Conservation (phyloP, 1,284 basidiomycete species). For the Lignosus rhinocerotis region DNA sequence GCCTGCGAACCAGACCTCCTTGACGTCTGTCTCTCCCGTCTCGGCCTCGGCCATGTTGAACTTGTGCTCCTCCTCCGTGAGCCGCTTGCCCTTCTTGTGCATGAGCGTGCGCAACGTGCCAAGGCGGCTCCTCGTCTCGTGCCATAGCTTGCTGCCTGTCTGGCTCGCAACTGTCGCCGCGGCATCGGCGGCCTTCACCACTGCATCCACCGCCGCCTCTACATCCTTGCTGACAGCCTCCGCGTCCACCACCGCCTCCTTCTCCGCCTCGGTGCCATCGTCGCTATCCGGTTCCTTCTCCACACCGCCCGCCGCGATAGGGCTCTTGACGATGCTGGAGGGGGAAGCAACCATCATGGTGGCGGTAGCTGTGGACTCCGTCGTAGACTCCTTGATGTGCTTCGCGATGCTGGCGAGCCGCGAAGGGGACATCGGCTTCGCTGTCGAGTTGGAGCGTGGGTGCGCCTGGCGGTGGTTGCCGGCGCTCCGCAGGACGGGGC, state of each 20-base stretch:
- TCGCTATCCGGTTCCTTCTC: not conserved
- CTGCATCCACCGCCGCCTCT: not conserved
- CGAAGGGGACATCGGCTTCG: conserved; percentile 2
- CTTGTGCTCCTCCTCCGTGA: conserved; percentile 22
- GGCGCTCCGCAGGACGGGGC: conserved; percentile 24
- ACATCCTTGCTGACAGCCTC: not conserved
- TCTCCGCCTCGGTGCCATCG: not conserved
- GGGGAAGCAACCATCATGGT: not conserved
- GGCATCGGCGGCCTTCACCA: not conserved
- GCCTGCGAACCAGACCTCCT: conserved; percentile 57
- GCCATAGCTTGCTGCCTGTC: conserved; percentile 8
- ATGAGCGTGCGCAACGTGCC: conserved; percentile 18
- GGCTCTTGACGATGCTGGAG: not conserved
- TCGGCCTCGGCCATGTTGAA: conserved; percentile 17
- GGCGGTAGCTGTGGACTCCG: not conserved
- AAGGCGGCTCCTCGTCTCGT: not conserved
- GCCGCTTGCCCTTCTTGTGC: conserved; percentile 18
- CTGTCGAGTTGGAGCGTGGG: not conserved
- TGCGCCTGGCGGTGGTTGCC: not conserved
- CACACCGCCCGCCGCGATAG: not conserved
- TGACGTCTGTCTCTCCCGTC: conserved; percentile 43
- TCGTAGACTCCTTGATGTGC: not conserved
- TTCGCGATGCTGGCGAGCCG: not conserved
- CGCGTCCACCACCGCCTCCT: not conserved
- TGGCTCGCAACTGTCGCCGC: not conserved